These are phyloP conservation scores for Tylopilus intermedius DNA, from an alignment of 768 basidiomycete genomes.

Conservation along the genomic window DNA sequence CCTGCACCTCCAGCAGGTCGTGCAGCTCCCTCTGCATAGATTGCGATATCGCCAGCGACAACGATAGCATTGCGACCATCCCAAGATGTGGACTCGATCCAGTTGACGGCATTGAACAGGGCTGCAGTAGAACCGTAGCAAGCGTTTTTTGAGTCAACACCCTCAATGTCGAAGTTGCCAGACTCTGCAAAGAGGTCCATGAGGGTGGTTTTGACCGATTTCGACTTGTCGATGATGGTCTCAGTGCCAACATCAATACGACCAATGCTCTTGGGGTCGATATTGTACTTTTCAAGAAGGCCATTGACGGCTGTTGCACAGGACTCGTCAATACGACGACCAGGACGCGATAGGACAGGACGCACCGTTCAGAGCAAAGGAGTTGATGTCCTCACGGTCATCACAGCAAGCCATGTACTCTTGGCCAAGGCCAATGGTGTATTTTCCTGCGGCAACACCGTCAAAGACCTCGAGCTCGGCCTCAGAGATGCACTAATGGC, in stretches of 20 bases:
- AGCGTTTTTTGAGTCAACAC: slow-evolving; percentile 98
- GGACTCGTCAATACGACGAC: background rate
- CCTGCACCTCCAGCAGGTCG: slow-evolving; percentile 97
- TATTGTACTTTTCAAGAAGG: slow-evolving; percentile 88
- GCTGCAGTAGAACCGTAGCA: slow-evolving; percentile 99
- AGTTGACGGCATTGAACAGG: slow-evolving; percentile 97
- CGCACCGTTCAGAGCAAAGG: slow-evolving; percentile 89
- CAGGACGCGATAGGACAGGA: background rate
- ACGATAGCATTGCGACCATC: slow-evolving; percentile 97
- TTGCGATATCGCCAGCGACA: slow-evolving; percentile 93
- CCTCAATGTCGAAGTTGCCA: slow-evolving; percentile 96
- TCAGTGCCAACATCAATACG: slow-evolving; percentile 98
- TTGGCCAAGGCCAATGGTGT: slow-evolving; percentile 97
- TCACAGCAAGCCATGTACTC: slow-evolving; percentile 99
- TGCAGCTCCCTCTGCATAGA: slow-evolving; percentile 93
- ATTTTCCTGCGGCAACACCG: slow-evolving; percentile 91
- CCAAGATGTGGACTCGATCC: slow-evolving; percentile 95
- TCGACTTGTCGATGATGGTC: slow-evolving; percentile 99
- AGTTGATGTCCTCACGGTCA: slow-evolving; percentile 99
- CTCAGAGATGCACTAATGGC: slow-evolving; percentile 84
- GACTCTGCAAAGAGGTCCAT: slow-evolving; percentile 95
- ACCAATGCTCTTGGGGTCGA: slow-evolving; percentile 94
- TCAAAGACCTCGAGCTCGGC: slow-evolving; percentile 92
- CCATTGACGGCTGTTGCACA: slow-evolving; percentile 69
- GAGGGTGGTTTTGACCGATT: slow-evolving; percentile 95